phyloP scores from a whole-genome alignment of 116 monocot genomes.

The Iris pallida region DNA sequence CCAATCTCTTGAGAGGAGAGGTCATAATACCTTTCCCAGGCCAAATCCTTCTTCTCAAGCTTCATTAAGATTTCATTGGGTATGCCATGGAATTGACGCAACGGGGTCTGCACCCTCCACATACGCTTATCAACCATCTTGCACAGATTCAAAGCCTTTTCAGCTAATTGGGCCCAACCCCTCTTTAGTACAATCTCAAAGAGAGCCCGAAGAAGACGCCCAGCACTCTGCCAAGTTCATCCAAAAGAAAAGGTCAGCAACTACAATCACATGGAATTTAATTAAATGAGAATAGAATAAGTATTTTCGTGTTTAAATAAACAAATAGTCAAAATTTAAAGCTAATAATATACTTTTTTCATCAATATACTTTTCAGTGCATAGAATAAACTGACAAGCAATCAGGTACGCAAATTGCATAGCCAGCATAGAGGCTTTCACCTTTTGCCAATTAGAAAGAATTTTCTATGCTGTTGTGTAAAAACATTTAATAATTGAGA shows the following conservation, averaged over 20 bases:
- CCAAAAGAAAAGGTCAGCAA: constrained; percentile 9
- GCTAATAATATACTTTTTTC: too few relatives aligned
- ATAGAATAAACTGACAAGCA: too few relatives aligned
- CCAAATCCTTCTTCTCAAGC: constrained; percentile 90
- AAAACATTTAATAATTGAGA: too few relatives aligned
- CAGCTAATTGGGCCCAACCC: constrained; percentile 93
- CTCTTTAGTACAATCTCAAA: constrained; percentile 95
- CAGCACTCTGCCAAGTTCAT: constrained; percentile 68
- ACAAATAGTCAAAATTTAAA: too few relatives aligned
- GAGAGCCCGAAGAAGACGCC: constrained; percentile 78
- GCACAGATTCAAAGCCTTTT: constrained; percentile 85
- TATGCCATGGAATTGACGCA: constrained; percentile 85
- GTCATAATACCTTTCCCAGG: constrained; percentile 95
- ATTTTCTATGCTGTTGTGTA: too few relatives aligned
- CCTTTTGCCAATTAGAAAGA: too few relatives aligned
- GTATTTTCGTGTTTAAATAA: too few relatives aligned
- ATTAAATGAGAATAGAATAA: too few relatives aligned
- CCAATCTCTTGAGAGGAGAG: constrained; percentile 89
- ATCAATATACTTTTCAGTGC: too few relatives aligned
- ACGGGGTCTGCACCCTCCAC: constrained; percentile 93
- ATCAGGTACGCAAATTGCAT: too few relatives aligned
- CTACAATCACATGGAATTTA: neutral
- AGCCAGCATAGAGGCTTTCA: too few relatives aligned
- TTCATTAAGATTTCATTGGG: constrained; percentile 96
- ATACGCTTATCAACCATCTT: constrained; percentile 98